Percentiles rank a stretch among this genome's conserved stretches.
Conservation (phyloP, 2,329 filamentous ascomycete species). For the Trichothecium sympodiale region DNA sequence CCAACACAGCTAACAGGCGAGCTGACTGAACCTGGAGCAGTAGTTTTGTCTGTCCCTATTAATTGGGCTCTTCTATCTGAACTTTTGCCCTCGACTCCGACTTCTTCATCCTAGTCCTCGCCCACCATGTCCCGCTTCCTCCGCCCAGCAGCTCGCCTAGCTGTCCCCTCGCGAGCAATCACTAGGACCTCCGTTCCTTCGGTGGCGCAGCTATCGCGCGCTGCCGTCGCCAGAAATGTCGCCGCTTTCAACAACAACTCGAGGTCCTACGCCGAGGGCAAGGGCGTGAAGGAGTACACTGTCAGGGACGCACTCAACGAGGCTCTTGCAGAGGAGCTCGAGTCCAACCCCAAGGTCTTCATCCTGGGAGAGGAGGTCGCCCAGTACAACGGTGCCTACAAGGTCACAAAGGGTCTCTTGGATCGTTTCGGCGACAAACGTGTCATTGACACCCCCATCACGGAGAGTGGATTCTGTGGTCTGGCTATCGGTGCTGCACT, state of each 20-base stretch:
- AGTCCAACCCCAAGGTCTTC: conserved; percentile 89
- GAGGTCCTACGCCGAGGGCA: conserved; percentile 42
- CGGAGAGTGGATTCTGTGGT: conserved; percentile 90
- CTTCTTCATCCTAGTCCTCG: conserved; percentile 1
- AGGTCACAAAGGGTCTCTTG: conserved; percentile 94
- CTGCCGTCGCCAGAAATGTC: conserved; percentile 24
- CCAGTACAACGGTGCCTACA: conserved; percentile 99
- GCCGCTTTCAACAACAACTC: conserved; percentile 27
- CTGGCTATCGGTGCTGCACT: conserved; percentile 90
- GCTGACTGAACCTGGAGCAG: background rate
- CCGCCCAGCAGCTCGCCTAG: conserved; percentile 38
- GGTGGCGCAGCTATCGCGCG: conserved; percentile 24
- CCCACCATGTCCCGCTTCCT: conserved; percentile 38
- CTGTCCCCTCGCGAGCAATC: conserved; percentile 28
- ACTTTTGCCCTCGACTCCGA: background rate
- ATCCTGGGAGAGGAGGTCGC: conserved; percentile 95
- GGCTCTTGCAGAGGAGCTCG: conserved; percentile 94
- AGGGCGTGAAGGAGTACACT: conserved; percentile 79
- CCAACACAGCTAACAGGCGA: background rate
- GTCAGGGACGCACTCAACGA: conserved; percentile 97
- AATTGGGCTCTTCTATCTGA: background rate
- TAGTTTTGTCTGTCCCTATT: background rate
- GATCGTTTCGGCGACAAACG: conserved; percentile 96
- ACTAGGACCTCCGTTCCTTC: conserved; percentile 21
- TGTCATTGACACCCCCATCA: conserved; percentile 97